Base-by-base conservation (phyloP, 2,329 filamentous ascomycete genomes). In the Penicillium sp. region DNA sequence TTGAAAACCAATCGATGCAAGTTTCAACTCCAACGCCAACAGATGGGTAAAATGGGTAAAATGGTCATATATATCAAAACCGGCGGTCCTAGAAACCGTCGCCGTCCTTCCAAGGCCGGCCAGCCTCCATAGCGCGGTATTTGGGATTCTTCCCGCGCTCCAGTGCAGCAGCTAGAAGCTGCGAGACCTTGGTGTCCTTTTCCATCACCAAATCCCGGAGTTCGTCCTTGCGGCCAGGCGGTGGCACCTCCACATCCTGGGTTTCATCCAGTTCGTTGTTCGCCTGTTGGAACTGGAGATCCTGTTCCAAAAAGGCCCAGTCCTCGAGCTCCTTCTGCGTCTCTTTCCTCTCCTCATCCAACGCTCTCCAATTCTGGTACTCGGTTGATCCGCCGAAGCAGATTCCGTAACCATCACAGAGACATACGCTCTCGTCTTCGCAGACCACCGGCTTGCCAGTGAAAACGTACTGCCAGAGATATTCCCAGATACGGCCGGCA, bases 401-500 rank as follows among this genome's bases (percentile, higher is more conserved):
- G 8, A 79, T 65, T 1, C 82, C 81, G 40, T 77, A 85, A 5
- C 78, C 80, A 49, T 84, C 80, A 59, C 82, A 85, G 50, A 81
- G 81, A 65, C 82, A 85, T 0, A 76, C 64, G 46, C 77, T 71
- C 65, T 81, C 76, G 24, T 65, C 64, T 3, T 73, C 71, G 46
- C 75, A 77, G 35, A 70, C 57, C 22, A 69, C 63, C 11, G 64
- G 57, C 35, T 73, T 50, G 1, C 75, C 77, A 0, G 78, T 77
- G 59, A 83, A 84, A 11, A 84, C 72, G 48, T 75, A 79, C 49
- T 82, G 79, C 81, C 81, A 84, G 1, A 82, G 64, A 58, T 84
- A 83, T 60, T 84, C 81, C 70, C 79, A 83, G 13, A 83, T 71
- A 2, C 81, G 72, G 2, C 80, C 80, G 10, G 76, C 77, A 16